Evolutionary conservation across 148 eudicot genomes (phyloP).

Genomic region (Rhododendron vialii): DNA sequence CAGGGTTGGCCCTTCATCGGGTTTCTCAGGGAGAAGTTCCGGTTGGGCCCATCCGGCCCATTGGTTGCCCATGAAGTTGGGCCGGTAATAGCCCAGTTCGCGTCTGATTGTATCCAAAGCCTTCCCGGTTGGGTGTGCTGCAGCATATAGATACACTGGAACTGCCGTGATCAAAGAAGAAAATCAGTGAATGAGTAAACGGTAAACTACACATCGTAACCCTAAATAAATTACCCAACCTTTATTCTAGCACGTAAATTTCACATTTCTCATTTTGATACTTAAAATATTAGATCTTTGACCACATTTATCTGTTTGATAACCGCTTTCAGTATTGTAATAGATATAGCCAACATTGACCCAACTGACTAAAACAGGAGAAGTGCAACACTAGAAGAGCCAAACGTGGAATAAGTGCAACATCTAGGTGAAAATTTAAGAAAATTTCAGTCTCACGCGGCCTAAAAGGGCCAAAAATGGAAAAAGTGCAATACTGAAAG

Average conservation of each 20-base stretch:
- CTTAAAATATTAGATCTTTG: not conserved
- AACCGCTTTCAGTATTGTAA: too few relatives aligned
- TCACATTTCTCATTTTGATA: not conserved
- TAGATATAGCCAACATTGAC: not conserved
- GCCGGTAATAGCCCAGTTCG: constrained; percentile 51
- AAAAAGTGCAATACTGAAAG: not conserved
- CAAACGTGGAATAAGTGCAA: not conserved
- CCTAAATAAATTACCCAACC: not conserved
- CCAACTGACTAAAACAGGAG: not conserved
- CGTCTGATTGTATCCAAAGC: constrained; percentile 50
- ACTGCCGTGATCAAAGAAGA: constrained; percentile 25
- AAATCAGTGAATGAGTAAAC: not conserved
- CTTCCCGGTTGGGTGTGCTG: constrained; percentile 59
- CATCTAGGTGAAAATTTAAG: not conserved
- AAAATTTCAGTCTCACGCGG: not conserved
- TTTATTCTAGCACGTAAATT: not conserved
- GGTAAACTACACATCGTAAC: not conserved
- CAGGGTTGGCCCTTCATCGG: constrained; percentile 48
- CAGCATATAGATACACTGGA: constrained; percentile 50
- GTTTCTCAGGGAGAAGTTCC: constrained; percentile 34
- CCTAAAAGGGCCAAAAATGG: not conserved
- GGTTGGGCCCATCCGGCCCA: constrained; percentile 60
- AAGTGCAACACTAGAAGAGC: not conserved
- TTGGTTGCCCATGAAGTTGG: constrained; percentile 47
- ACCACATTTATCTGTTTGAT: not conserved